These are phyloP conservation scores for Paracoccidioides lutzii DNA, from an alignment of 2,329 filamentous ascomycete genomes.

Conservation along the genomic window DNA sequence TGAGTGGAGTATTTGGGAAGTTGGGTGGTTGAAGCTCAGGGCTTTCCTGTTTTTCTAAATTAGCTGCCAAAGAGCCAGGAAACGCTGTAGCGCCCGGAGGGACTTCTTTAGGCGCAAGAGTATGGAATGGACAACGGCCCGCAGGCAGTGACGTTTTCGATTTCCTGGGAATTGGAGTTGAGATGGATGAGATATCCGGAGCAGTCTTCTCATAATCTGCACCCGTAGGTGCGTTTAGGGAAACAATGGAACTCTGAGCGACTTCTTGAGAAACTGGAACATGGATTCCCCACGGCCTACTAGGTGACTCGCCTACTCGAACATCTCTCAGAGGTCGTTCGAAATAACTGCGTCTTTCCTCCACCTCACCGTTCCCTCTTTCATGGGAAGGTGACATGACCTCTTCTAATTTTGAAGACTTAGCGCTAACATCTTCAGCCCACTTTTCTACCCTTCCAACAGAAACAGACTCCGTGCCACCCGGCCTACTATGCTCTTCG, in stretches of 20 bases:
- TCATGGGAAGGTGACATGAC: slow-evolving; percentile 16
- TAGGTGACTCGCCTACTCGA: slow-evolving; percentile 85
- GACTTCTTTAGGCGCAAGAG: slow-evolving; percentile 13
- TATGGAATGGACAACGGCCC: slow-evolving; percentile 26
- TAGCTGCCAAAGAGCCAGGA: background rate
- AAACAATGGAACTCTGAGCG: slow-evolving; percentile 19
- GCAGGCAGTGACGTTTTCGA: slow-evolving; percentile 12
- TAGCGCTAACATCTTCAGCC: slow-evolving; percentile 62
- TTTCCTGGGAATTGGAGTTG: slow-evolving; percentile 2
- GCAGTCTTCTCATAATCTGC: slow-evolving; percentile 10
- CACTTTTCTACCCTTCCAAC: slow-evolving; percentile 70
- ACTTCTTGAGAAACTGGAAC: slow-evolving; percentile 50
- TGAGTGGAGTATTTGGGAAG: background rate
- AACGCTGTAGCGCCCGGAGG: background rate
- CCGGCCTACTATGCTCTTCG: slow-evolving; percentile 30
- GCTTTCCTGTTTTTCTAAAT: background rate
- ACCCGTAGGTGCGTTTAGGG: slow-evolving; percentile 14
- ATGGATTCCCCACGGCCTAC: slow-evolving; percentile 81
- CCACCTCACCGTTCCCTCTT: slow-evolving; percentile 34
- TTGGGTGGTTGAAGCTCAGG: background rate
- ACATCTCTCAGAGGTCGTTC: slow-evolving; percentile 78
- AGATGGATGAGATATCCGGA: slow-evolving; percentile 7
- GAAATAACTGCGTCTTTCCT: slow-evolving; percentile 60
- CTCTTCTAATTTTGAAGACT: slow-evolving; percentile 29
- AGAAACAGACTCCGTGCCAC: slow-evolving; percentile 32